phyloP scores from a whole-genome alignment of 2,329 filamentous ascomycete species.

The Fusarium buharicum region DNA sequence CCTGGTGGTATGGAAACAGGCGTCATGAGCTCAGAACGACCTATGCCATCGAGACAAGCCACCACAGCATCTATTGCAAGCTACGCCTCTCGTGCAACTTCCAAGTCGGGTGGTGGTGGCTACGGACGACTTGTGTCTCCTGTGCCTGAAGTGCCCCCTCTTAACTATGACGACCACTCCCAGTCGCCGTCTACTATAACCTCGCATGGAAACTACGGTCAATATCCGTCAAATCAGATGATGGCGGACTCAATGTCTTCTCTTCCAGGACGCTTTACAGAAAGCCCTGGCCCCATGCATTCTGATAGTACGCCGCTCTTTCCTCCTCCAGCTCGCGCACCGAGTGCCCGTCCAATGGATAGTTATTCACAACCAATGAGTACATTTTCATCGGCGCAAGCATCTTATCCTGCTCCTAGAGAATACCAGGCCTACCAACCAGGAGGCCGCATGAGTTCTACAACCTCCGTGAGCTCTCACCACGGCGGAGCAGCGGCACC shows the following conservation, averaged over 20 bases:
- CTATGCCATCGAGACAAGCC: slow-evolving; percentile 57
- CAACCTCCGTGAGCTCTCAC: slow-evolving; percentile 46
- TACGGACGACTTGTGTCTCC: slow-evolving; percentile 55
- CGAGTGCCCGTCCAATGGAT: slow-evolving; percentile 48
- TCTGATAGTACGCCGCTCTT: slow-evolving; percentile 47
- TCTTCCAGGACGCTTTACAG: slow-evolving; percentile 42
- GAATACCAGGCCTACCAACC: slow-evolving; percentile 48
- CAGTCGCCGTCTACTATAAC: slow-evolving; percentile 52
- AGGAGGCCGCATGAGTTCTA: slow-evolving; percentile 49
- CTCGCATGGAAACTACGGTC: slow-evolving; percentile 50
- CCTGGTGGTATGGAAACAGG: slow-evolving; percentile 64
- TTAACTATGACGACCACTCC: slow-evolving; percentile 40
- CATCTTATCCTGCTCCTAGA: slow-evolving; percentile 16
- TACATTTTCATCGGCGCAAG: slow-evolving; percentile 9
- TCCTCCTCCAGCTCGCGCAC: slow-evolving; percentile 49
- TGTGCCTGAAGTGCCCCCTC: slow-evolving; percentile 49
- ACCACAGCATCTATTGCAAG: slow-evolving; percentile 69
- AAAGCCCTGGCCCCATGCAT: slow-evolving; percentile 48
- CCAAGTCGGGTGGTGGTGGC: slow-evolving; percentile 64
- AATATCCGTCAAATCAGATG: slow-evolving; percentile 33
- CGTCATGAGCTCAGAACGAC: slow-evolving; percentile 63
- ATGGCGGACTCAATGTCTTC: slow-evolving; percentile 16
- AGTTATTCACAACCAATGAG: slow-evolving; percentile 42
- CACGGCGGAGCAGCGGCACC: slow-evolving; percentile 35
- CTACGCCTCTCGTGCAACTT: slow-evolving; percentile 72